A percentile compares a stretch with the other conserved stretches of the same genome.
These are phyloP conservation scores for Lentinus polychrous DNA, from an alignment of 1,284 basidiomycete genomes.

Conservation along the genomic window DNA sequence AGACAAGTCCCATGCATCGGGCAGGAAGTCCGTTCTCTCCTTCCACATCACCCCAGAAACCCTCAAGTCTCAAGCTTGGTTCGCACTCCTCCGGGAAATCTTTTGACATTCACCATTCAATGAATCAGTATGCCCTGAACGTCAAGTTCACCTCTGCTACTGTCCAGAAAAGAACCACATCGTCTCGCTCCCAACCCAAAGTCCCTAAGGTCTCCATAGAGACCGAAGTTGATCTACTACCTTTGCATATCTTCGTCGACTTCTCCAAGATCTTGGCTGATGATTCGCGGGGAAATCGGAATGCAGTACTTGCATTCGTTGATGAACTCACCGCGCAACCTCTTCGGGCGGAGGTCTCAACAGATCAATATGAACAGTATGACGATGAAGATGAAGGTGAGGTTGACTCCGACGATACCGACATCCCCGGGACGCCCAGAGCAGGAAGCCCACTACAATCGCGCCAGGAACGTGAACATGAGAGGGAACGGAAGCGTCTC, in stretches of 20 bases:
- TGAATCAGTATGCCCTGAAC: slow-evolving; percentile 14
- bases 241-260: slow-evolving; percentile 73
- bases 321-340: slow-evolving; percentile 23
- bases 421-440: slow-evolving; percentile 32
- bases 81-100: slow-evolving; percentile 12
- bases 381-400: slow-evolving; percentile 16
- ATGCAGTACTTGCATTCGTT: slow-evolving; percentile 32
- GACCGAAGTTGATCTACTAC: slow-evolving; percentile 38
- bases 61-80: slow-evolving; percentile 1
- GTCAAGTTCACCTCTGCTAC: slow-evolving; percentile 15
- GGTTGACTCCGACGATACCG: slow-evolving; percentile 23
- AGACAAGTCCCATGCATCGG: background rate
- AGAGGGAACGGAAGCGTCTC: slow-evolving; percentile 34
- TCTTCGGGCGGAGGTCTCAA: background rate
- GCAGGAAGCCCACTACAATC: slow-evolving; percentile 11
- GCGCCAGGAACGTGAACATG: slow-evolving; percentile 25
- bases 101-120: slow-evolving; percentile 1
- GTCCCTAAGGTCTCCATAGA: slow-evolving; percentile 11
- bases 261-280: slow-evolving; percentile 40
- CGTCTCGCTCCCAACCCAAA: slow-evolving; percentile 9
- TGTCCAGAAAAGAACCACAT: background rate
- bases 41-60: slow-evolving; percentile 9
- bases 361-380: slow-evolving; percentile 6
- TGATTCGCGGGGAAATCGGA: slow-evolving; percentile 25
- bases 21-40: background rate